phyloP scores from a whole-genome alignment of 305 asterid genomes.

The Coffea humblotiana region DNA sequence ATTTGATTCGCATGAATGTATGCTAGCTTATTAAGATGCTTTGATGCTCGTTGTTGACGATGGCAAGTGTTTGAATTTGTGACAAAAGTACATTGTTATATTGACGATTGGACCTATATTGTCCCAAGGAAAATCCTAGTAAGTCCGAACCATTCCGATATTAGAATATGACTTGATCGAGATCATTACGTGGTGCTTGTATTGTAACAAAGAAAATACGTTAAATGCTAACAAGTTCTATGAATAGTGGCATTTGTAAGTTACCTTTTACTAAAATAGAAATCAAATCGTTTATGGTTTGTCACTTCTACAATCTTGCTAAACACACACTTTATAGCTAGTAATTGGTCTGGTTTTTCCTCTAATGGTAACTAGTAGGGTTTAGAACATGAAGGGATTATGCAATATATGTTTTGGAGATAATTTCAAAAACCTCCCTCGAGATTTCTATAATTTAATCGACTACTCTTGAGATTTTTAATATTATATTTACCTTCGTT shows the following conservation, averaged over 20 bases:
- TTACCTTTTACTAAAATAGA: background rate
- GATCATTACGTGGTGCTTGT: background rate
- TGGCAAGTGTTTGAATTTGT: background rate
- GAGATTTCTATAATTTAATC: no score
- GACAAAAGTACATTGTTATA: constrained; percentile 8
- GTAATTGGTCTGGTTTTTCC: background rate
- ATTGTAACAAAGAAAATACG: background rate
- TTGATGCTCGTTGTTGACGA: background rate
- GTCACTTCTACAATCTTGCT: background rate
- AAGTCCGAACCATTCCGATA: background rate
- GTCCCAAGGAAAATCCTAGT: constrained; percentile 8
- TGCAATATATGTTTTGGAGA: no score
- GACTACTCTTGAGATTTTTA: no score
- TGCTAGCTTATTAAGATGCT: background rate
- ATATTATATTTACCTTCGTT: no score
- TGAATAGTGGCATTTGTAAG: background rate
- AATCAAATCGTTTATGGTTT: background rate
- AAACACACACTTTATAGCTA: background rate
- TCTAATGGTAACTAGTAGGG: background rate
- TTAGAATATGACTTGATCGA: background rate
- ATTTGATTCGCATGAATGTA: background rate
- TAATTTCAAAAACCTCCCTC: no score
- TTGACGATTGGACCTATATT: constrained; percentile 12
- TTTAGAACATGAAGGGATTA: no score
- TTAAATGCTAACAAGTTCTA: background rate